Evolutionary conservation across 106 monocot species (phyloP), one percentile per base, ranked within the genome.

Genomic region (Dendrobium officinale): DNA sequence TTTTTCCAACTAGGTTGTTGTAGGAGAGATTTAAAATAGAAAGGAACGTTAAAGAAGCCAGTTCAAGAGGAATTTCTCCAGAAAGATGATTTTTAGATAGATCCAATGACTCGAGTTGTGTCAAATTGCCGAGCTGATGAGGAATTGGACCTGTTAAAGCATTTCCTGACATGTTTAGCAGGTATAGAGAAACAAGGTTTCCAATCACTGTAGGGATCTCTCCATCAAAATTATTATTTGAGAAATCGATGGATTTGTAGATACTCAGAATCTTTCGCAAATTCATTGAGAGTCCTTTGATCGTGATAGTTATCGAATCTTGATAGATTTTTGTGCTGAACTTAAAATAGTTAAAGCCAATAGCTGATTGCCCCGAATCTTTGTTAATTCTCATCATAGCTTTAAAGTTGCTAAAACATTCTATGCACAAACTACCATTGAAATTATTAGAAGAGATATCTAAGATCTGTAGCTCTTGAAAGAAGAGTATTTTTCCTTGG

Each of bases 381-480:
- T 74, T 43, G 6, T 74, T 45, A 79, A 29, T 13, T 59, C 48
- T 55, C 78, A 78, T 80, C 95, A 95, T 95, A 2, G 86, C 85
- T 13, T 85, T 88, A 67, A 87, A 77, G 42, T 86, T 77, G 3
- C 19, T 20, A 55, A 93, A 85, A 77, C 31, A 86, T 3, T 78
- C 55, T 2, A 45, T 2, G 0, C 85, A 85, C 75, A 95, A 75
- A 40, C 1, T 73, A 13, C 95, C 92, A 72, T 6, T 89, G 86
- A 95, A 92, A 22, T 80, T n/a, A 29, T 95, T 93, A 4, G 89
- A 88, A 18, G 95, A 88, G 9, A 95, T 24, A 80, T 93, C 91
- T 61, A 95, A 72, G n/a, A 95, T 88, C 72, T 87, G 90, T 15
- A 95, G 75, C 58, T 33, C 83, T 13, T 76, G 42, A 40, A 94